Evolutionary conservation across 495 filamentous ascomycete species (phyloP), one percentile per base, ranked within the genome.

Genomic region (Staphylotrichum tortipilum): DNA sequence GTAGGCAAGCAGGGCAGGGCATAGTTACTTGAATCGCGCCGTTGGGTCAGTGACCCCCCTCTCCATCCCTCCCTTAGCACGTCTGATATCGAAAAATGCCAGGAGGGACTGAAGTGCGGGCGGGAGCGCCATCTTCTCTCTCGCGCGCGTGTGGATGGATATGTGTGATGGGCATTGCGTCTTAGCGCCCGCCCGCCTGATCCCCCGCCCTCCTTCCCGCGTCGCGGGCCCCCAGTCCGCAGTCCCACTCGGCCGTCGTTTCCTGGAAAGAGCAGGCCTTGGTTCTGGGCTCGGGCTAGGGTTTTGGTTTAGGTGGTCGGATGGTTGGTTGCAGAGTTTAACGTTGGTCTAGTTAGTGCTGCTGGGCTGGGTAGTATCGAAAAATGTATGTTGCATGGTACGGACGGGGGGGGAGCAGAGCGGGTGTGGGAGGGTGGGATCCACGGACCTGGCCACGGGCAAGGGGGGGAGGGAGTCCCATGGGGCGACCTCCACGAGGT

Each of bases 261-360:
- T 51, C 53, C 53, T 51, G 41, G 35, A 50, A 47, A 41, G 14
- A 43, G 18, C 24, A 34, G 22, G 39, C 44, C 49, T 47, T 52
- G 54, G 54, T 52, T 52, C 54, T 56, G 49, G 54, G 49, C 49
- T 50, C 39, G 34, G 26, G 17, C 21, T n/a, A 49, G 43, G 31
- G 49, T 44, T 37, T 24, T 17, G 22, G 14, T 9, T 10, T 17
- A 14, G 22, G n/a, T n/a, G n/a, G n/a, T n/a, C n/a, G n/a, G n/a
- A n/a, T n/a, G n/a, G n/a, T n/a, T n/a, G n/a, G n/a, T n/a, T n/a
- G n/a, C n/a, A n/a, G n/a, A n/a, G n/a, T n/a, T n/a, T n/a, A n/a
- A n/a, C n/a, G n/a, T n/a, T n/a, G n/a, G n/a, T n/a, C n/a, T n/a
- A n/a, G n/a, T n/a, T n/a, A n/a, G n/a, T 44, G n/a, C 14, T 21